Evolutionary conservation across 768 basidiomycete genomes (phyloP).

Genomic region (Xerocomus spinulosus): DNA sequence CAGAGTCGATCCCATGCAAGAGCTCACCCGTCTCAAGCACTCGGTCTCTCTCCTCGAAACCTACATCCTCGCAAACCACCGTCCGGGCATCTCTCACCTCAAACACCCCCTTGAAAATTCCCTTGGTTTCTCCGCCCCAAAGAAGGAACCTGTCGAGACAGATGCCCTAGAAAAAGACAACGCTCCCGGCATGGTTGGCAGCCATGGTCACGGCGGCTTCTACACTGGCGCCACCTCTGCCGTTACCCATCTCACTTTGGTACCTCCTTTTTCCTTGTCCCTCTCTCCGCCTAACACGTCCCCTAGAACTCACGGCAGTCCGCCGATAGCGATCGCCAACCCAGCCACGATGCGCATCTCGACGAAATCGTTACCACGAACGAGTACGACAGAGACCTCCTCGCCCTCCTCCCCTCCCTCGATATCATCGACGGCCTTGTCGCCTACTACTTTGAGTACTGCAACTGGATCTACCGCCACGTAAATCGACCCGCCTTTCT

Average conservation of each 20-base stretch:
- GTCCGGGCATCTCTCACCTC: slow-evolving; percentile 19
- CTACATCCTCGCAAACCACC: slow-evolving; percentile 31
- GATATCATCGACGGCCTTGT: slow-evolving; percentile 71
- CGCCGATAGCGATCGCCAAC: slow-evolving; percentile 49
- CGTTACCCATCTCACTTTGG: slow-evolving; percentile 63
- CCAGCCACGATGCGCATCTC: slow-evolving; percentile 42
- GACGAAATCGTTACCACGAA: slow-evolving; percentile 41
- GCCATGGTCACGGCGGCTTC: slow-evolving; percentile 60
- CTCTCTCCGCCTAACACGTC: slow-evolving; percentile 14
- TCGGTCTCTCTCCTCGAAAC: slow-evolving; percentile 38
- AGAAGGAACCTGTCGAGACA: slow-evolving; percentile 50
- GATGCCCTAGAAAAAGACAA: slow-evolving; percentile 44
- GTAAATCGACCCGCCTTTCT: slow-evolving; percentile 61
- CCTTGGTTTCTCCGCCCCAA: slow-evolving; percentile 36
- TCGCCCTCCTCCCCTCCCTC: slow-evolving; percentile 58
- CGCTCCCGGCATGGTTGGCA: slow-evolving; percentile 63
- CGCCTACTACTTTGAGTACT: slow-evolving; percentile 76
- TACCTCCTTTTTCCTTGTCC: slow-evolving; percentile 24
- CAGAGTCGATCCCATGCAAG: slow-evolving; percentile 37
- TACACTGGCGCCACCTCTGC: slow-evolving; percentile 80
- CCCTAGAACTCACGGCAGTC: slow-evolving; percentile 44
- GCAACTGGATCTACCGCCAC: slow-evolving; percentile 84
- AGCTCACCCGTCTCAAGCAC: slow-evolving; percentile 39
- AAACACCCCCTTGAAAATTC: slow-evolving; percentile 24
- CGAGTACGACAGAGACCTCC: slow-evolving; percentile 70